Percentiles rank a stretch among this genome's conserved stretches.
These are phyloP conservation scores for Papilionanthe hybrid DNA, from an alignment of 116 monocot species.

Conservation along the genomic window DNA sequence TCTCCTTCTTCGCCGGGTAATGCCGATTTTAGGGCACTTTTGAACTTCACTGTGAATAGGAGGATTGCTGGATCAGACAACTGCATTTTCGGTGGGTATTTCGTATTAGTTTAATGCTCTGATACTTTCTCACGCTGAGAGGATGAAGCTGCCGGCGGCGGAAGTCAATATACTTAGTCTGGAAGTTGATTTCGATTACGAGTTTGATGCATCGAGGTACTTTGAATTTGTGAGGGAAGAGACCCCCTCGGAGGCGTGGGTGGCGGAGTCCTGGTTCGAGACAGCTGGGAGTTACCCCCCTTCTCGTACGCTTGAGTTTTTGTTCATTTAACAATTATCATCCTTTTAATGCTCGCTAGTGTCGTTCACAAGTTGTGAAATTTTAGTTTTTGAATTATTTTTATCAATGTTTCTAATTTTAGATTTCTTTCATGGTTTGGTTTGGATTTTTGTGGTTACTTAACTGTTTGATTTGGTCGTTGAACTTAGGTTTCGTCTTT, in stretches of 20 bases:
- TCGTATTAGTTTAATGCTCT: neutral
- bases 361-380: neutral
- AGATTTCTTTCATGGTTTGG: neutral
- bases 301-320: slow-evolving; percentile 47
- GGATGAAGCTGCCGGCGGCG: slow-evolving; percentile 42
- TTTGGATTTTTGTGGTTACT: neutral
- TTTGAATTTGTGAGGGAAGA: slow-evolving; percentile 67
- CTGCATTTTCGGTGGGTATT: neutral
- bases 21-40: neutral
- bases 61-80: neutral
- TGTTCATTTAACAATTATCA: neutral
- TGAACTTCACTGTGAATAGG: neutral
- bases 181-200: slow-evolving; percentile 78
- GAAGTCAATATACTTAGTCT: slow-evolving; percentile 20
- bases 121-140: neutral
- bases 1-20: neutral
- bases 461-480: too few relatives aligned
- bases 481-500: too few relatives aligned
- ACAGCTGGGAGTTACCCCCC: slow-evolving; percentile 58
- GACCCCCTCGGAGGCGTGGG: slow-evolving; percentile 27
- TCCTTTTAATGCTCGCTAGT: slow-evolving; percentile 1
- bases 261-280: slow-evolving; percentile 65
- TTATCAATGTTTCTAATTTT: neutral
- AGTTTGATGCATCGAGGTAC: slow-evolving; percentile 68
- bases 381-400: neutral